Evolutionary conservation across 805 yeast genomes (phyloP), one percentile per base, ranked within the genome.

Genomic region (Cyberlindnera saturnus): DNA sequence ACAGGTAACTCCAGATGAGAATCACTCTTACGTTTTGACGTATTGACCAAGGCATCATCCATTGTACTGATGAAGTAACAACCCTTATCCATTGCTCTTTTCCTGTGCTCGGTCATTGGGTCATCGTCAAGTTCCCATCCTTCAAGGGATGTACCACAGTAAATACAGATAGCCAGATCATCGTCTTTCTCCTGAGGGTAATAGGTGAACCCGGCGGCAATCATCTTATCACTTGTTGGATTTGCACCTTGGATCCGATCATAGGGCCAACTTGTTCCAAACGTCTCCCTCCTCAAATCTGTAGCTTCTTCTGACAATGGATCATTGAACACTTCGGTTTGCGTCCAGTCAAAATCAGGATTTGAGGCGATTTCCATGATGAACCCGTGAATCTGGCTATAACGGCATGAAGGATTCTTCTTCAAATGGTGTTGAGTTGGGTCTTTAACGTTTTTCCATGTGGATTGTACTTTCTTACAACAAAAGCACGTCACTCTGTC

Each of bases 91-190:
- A 66, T 68, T 18, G 64, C 60, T 39, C 75, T 57, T 41, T 63
- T 60, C n/a, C 55, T 48, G 55, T 85, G 93, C 49, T 80, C 88
- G 14, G 51, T 66, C 8, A 71, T 45, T 0, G 90, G 91, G 45
- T 74, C 78, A 60, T 86, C 93, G 3, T 65, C 70, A 1, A 62
- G 57, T 45, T 75, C 85, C 95, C 95, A 86, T 3, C 88, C 89
- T 41, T 83, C 84, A 14, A 77, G 62, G 0, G 82, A 73, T 16
- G 74, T 64, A 10, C 75, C 76, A 60, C 95, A 86, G 55, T 77
- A 77, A 49, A 75, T 67, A 57, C 95, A 86, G 3, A 75, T 65
- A 1, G 79, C 78, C 23, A 74, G 69, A 56, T 81, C 84, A 41
- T 73, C 79, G 32, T 65, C 67, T n/a, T 56, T 55, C 3, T 67